Conservation (phyloP, 176 grass and related monocot genomes). For the Canna indica region DNA sequence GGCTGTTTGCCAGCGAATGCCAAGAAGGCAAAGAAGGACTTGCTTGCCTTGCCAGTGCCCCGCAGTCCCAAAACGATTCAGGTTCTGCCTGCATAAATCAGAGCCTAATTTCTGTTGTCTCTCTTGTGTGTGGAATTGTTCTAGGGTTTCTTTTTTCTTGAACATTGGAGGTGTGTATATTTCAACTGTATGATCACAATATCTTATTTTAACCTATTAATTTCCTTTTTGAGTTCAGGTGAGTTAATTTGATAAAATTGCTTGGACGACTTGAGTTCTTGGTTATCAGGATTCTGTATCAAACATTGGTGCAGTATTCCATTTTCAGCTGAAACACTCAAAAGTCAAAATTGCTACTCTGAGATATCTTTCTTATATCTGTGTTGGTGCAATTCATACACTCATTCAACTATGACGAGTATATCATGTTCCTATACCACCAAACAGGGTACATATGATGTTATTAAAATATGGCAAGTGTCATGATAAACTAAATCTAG, state of each 20-base stretch:
- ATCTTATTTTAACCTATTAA: not conserved
- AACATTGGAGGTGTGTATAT: not conserved
- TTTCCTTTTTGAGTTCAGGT: not conserved
- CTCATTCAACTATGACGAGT: too few relatives aligned
- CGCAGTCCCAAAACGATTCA: not conserved
- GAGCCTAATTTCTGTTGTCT: not conserved
- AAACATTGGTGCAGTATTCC: not conserved
- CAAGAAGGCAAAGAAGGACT: slow-evolving; percentile 5
- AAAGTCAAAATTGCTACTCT: too few relatives aligned
- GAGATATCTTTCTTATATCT: too few relatives aligned
- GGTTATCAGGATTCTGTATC: not conserved
- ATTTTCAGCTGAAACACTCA: too few relatives aligned
- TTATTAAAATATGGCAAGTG: too few relatives aligned
- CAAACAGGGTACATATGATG: too few relatives aligned
- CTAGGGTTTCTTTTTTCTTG: not conserved
- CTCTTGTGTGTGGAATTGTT: not conserved
- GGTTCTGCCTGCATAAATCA: not conserved
- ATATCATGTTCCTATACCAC: too few relatives aligned
- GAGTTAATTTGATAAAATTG: not conserved
- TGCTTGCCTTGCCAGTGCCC: not conserved
- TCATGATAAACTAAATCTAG: too few relatives aligned
- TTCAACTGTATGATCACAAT: not conserved
- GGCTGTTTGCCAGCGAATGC: slow-evolving; percentile 8
- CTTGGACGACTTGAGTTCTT: not conserved
- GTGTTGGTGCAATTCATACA: too few relatives aligned